These are phyloP conservation scores for Cercospora sp. DNA, from an alignment of 2,329 filamentous ascomycete species.

Conservation along the genomic window DNA sequence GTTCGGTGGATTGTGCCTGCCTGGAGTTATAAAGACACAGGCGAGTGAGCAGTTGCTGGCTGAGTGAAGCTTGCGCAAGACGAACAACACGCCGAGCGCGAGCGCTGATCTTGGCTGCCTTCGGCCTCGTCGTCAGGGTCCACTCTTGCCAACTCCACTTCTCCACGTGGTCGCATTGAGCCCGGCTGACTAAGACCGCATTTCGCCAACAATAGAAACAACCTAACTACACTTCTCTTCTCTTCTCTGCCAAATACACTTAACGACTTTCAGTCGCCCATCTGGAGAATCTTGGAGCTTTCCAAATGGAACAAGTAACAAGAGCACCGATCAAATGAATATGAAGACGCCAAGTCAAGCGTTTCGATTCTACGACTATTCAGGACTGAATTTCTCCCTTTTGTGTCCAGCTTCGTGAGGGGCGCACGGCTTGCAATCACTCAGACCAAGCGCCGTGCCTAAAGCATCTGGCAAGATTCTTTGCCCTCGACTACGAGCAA, in stretches of 20 bases:
- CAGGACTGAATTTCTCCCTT: neutral
- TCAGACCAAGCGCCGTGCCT: too few relatives aligned
- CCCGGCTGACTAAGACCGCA: neutral
- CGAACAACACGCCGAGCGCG: neutral
- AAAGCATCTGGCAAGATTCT: too few relatives aligned
- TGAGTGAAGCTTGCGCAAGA: slow-evolving; percentile 1
- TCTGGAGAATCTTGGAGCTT: too few relatives aligned
- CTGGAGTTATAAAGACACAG: neutral
- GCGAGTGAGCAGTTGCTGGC: neutral
- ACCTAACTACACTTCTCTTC: neutral
- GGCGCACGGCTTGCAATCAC: too few relatives aligned
- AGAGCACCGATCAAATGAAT: too few relatives aligned
- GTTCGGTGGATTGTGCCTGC: neutral
- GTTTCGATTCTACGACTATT: neutral
- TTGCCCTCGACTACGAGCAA: too few relatives aligned
- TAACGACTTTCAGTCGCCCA: too few relatives aligned
- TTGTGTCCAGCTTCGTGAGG: neutral
- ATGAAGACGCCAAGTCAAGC: neutral
- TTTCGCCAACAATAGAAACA: neutral
- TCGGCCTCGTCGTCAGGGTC: slow-evolving; percentile 3
- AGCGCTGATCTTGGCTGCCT: slow-evolving; percentile 2
- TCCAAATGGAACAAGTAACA: too few relatives aligned
- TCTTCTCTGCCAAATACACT: neutral
- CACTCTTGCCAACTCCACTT: neutral
- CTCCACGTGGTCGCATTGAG: neutral